Evolutionary conservation across 2,329 filamentous ascomycete species (phyloP).

Genomic region (Dactylellina leptospora): DNA sequence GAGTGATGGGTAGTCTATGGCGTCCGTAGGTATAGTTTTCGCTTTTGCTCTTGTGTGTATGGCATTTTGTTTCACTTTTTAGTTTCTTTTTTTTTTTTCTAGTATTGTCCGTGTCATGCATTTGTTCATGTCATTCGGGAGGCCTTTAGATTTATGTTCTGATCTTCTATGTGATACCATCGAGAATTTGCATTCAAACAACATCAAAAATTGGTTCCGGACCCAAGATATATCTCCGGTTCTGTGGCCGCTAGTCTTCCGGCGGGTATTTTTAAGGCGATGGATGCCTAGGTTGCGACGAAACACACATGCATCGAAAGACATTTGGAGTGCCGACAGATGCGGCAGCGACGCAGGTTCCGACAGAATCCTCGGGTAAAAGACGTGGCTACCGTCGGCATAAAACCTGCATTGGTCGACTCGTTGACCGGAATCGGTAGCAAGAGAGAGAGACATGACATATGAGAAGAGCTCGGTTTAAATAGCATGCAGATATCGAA

Average conservation of each 20-base stretch:
- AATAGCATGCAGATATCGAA: slow-evolving; percentile 30
- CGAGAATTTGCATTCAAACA: no score
- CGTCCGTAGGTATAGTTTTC: neutral
- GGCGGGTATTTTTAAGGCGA: no score
- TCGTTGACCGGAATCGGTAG: slow-evolving; percentile 23
- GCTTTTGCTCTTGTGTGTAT: neutral
- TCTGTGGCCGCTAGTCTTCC: no score
- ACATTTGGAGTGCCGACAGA: no score
- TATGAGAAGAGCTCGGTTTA: slow-evolving; percentile 42
- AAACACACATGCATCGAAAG: neutral
- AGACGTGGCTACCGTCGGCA: slow-evolving; percentile 42
- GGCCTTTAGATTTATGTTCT: no score
- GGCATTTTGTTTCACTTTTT: neutral
- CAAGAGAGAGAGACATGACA: slow-evolving; percentile 3
- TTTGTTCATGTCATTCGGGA: no score
- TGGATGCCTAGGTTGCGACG: no score
- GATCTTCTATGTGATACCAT: no score
- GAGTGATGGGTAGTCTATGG: slow-evolving; percentile 33
- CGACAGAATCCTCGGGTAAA: slow-evolving; percentile 32
- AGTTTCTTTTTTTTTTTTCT: neutral
- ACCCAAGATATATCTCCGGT: no score
- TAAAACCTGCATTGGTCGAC: slow-evolving; percentile 17
- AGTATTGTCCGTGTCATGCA: no score
- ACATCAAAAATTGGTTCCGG: no score
- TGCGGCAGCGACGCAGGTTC: no score